Base-by-base conservation (phyloP, 192 early-diverging fungal species). In the Chytriomyces confervae region DNA sequence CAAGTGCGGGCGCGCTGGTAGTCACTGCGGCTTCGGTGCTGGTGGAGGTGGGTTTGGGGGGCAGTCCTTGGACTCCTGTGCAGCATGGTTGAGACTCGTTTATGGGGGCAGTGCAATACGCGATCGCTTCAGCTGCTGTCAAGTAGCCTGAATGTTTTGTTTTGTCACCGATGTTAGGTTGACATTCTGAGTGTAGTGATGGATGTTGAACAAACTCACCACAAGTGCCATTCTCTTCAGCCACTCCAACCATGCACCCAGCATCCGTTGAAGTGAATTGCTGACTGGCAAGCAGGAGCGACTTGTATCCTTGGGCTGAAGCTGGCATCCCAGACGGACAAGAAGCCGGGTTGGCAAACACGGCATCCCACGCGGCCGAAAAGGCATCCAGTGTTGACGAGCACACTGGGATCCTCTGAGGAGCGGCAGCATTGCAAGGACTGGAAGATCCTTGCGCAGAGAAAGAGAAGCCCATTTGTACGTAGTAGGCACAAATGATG, bases 41-140 rank as follows among this genome's bases (percentile, higher is more conserved):
- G 2, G 36, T 36, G 36, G 36, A 36, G 36, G 36, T 1, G 36
- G 36, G 36, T 36, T 36, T 36, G 36, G 36, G 36, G 36, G 36
- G 36, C 0, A 36, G 36, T 36, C 36, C 36, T 36, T 36, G 36
- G 36, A 36, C 36, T 36, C 36, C 36, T 36, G 36, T 3, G 36
- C 36, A 36, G 36, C 36, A 36, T 36, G 36, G 36, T 57, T 13
- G 16, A 57, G 53, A 13, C 53, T n/a, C 53, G 53, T 57, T 57
- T 13, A 13, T 57, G 20, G 53, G 53, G 53, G 16, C 20, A 20
- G 53, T 20, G 53, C 53, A 57, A 57, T n/a, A 57, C 16, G 53
- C 53, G 20, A 57, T 57, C 53, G 53, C 53, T n/a, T 57, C 53
- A n/a, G 16, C 53, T 57, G 53, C 53, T n/a, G 53, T 20, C 53